Conservation (phyloP, 345 rosid species). For the Euphorbia lathyris region DNA sequence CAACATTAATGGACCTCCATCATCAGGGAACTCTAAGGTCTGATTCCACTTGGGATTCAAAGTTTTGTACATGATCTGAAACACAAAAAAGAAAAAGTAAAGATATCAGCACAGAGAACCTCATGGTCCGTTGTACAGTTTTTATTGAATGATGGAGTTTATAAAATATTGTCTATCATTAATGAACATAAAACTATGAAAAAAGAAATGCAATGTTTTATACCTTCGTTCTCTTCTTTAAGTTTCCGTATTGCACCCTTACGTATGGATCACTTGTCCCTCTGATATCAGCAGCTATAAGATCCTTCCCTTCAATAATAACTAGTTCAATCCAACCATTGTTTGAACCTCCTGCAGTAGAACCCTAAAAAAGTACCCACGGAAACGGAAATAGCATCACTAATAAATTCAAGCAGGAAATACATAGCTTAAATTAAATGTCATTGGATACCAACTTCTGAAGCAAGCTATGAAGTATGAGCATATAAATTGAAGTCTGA, state of each 20-base stretch:
- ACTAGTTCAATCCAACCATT: conserved; percentile 88
- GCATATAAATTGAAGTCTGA: background rate
- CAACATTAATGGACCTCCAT: conserved; percentile 70
- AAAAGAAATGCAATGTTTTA: conserved; percentile 9
- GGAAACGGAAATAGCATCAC: conserved; percentile 13
- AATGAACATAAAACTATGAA: background rate
- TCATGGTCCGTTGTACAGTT: background rate
- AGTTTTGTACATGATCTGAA: conserved; percentile 74
- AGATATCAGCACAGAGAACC: background rate
- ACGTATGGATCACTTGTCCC: conserved; percentile 99
- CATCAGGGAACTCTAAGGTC: conserved; percentile 83
- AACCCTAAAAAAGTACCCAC: conserved; percentile 41
- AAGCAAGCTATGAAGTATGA: background rate
- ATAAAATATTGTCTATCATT: too few relatives aligned
- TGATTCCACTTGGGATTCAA: conserved; percentile 84
- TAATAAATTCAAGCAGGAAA: conserved; percentile 3
- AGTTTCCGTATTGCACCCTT: conserved; percentile 78
- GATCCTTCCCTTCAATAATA: conserved; percentile 82
- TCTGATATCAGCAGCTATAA: conserved; percentile 87
- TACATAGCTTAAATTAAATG: conserved; percentile 10
- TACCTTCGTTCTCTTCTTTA: conserved; percentile 87
- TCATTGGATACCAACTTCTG: background rate
- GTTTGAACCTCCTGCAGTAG: conserved; percentile 34
- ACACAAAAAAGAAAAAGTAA: background rate
- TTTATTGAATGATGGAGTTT: background rate